Evolutionary conservation across 2,329 filamentous ascomycete genomes (phyloP).

Genomic region (Hypoxylon sp.): DNA sequence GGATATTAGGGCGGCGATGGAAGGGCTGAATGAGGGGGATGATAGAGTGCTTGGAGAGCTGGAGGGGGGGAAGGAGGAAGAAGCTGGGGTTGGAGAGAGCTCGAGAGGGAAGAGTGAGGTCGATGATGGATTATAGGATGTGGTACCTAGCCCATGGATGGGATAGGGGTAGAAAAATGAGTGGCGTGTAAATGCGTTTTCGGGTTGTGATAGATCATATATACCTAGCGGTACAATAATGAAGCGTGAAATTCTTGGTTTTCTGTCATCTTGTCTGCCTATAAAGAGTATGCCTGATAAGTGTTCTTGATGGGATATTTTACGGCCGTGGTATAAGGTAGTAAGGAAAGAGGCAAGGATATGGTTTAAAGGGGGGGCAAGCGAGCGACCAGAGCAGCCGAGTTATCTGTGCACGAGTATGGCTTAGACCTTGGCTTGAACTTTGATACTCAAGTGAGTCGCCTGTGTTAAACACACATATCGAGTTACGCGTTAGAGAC

Average conservation of each 20-base stretch:
- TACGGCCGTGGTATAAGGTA: not conserved
- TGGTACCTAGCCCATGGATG: not conserved
- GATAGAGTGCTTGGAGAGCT: constrained; percentile 6
- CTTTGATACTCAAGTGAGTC: not conserved
- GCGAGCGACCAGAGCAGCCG: not conserved
- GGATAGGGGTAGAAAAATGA: not conserved
- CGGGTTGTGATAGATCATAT: constrained; percentile 18
- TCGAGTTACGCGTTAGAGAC: not conserved
- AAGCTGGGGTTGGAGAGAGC: constrained; percentile 35
- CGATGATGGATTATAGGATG: constrained; percentile 22
- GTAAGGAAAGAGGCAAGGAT: not conserved
- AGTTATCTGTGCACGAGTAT: not conserved
- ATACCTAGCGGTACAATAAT: constrained; percentile 20
- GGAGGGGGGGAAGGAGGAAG: not conserved
- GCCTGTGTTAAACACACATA: not conserved
- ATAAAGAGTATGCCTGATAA: not conserved
- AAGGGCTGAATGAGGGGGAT: constrained; percentile 51
- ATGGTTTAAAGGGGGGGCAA: not conserved
- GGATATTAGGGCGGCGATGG: constrained; percentile 65
- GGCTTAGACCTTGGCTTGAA: constrained; percentile 2
- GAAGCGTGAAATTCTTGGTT: not conserved
- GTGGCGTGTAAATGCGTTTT: not conserved
- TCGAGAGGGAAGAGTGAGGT: constrained; percentile 29
- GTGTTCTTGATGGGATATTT: not conserved
- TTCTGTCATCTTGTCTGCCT: not conserved